Evolutionary conservation across 2,329 filamentous ascomycete species (phyloP), one percentile per base, ranked within the genome.

Genomic region (Fusarium lateritium): DNA sequence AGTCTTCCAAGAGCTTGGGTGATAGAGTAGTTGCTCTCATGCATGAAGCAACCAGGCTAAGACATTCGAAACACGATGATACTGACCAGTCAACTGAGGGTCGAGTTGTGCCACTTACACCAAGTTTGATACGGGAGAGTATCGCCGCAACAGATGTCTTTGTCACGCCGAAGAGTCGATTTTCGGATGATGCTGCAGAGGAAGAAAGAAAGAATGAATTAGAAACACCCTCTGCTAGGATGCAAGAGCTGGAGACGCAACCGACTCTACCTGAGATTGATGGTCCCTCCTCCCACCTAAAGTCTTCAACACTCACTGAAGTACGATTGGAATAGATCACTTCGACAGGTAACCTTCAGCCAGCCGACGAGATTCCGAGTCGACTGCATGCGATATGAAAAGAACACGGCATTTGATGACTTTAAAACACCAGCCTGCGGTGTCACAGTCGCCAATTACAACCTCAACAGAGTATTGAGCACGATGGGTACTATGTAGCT

Each of bases 141-240:
- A 47, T 58, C n/a, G 43, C 51, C 7, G 51, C 67, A 24, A 68
- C 65, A 15, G 72, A 75, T 11, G 34, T 63, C 10, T 74, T 75
- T 38, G 52, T 69, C 21, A 74, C 70, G 3, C 70, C 76, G 4
- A 47, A 68, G 28, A 74, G 70, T 39, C 67, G 55, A 15, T 42
- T 76, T 10, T 64, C 68, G 7, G 43, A 51, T 15, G 45, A 54
- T 24, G 28, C 21, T 15, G 34, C 28, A 13, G 28, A 50, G 5
- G 24, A 43, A 13, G 44, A 46, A 42, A 26, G 47, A 21, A 39
- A 53, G 9, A 22, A 7, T 2, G n/a, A 14, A 2, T 46, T 44
- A 26, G 44, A 60, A 31, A 21, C 14, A 22, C 51, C n/a, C 19
- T 56, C 55, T 1, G 28, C 22, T n/a, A 49, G 43, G 22, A 51